Percentiles rank a stretch among this genome's conserved stretches.
phyloP scores from a whole-genome alignment of 2,329 filamentous ascomycete genomes.

The Plenodomus lindquistii region DNA sequence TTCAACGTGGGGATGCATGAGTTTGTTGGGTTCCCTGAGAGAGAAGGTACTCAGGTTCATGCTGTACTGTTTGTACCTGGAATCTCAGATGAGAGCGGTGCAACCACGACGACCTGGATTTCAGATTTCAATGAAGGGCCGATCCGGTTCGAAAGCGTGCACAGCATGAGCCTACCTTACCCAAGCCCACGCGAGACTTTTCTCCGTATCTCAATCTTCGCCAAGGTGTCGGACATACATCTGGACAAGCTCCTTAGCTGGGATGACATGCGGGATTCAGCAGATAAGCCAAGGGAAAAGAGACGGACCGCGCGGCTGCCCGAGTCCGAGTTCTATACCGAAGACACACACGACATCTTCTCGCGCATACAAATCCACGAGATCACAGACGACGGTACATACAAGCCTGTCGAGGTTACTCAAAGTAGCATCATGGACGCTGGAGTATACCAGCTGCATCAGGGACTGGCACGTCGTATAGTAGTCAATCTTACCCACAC shows the following conservation, averaged over 20 bases:
- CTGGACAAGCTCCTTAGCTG: slow-evolving; percentile 96
- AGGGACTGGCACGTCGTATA: slow-evolving; percentile 87
- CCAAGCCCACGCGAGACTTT: slow-evolving; percentile 74
- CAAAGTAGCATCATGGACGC: slow-evolving; percentile 81
- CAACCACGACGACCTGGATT: slow-evolving; percentile 94
- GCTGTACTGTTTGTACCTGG: slow-evolving; percentile 96
- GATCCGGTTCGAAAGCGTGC: slow-evolving; percentile 93
- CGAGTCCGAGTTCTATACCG: slow-evolving; percentile 89
- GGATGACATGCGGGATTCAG: slow-evolving; percentile 93
- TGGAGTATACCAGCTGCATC: slow-evolving; percentile 94
- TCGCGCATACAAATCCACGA: slow-evolving; percentile 87
- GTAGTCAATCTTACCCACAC: slow-evolving; percentile 88
- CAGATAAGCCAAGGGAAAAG: slow-evolving; percentile 59
- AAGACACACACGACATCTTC: slow-evolving; percentile 93
- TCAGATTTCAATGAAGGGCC: slow-evolving; percentile 90
- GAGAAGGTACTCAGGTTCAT: slow-evolving; percentile 93
- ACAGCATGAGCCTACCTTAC: slow-evolving; percentile 93
- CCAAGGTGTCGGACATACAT: slow-evolving; percentile 88
- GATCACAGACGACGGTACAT: slow-evolving; percentile 86
- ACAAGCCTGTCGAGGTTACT: slow-evolving; percentile 88
- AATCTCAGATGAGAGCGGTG: slow-evolving; percentile 79
- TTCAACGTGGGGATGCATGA: slow-evolving; percentile 99
- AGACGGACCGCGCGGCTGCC: slow-evolving; percentile 72
- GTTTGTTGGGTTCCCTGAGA: slow-evolving; percentile 89
- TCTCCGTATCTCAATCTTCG: slow-evolving; percentile 87